A percentile compares a stretch with the other conserved stretches of the same genome.
phyloP scores from a whole-genome alignment of 345 rosid species.

The Pistacia atlantica region DNA sequence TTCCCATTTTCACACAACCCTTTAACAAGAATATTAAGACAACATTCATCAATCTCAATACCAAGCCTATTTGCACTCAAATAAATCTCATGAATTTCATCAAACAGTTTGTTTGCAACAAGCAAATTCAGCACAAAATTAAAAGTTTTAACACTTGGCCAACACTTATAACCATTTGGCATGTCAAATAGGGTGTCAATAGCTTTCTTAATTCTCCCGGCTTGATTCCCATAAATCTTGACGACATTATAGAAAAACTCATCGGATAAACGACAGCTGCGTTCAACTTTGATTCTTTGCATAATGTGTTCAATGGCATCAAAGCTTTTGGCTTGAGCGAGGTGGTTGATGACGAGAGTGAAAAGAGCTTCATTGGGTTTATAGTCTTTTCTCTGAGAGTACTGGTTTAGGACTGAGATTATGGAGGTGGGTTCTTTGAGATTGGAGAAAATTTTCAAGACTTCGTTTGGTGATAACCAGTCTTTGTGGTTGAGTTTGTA shows the following conservation, averaged over 20 bases:
- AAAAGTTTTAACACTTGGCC: slow-evolving; percentile 75
- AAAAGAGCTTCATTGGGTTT: slow-evolving; percentile 73
- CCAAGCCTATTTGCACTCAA: slow-evolving; percentile 64
- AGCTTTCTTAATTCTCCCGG: slow-evolving; percentile 63
- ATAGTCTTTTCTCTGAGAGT: slow-evolving; percentile 70
- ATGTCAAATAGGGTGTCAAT: slow-evolving; percentile 63
- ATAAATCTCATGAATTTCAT: slow-evolving; percentile 60
- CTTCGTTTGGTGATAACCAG: slow-evolving; percentile 79
- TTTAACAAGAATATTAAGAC: slow-evolving; percentile 78
- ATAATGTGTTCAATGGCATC: slow-evolving; percentile 67
- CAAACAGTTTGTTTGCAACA: slow-evolving; percentile 64
- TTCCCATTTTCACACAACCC: slow-evolving; percentile 77
- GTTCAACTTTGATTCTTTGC: slow-evolving; percentile 48
- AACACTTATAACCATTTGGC: slow-evolving; percentile 61
- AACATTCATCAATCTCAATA: slow-evolving; percentile 79
- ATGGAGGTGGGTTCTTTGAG: slow-evolving; percentile 56
- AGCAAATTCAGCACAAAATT: slow-evolving; percentile 75
- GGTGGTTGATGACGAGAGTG: slow-evolving; percentile 53
- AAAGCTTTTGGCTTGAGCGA: slow-evolving; percentile 58
- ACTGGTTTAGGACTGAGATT: slow-evolving; percentile 51
- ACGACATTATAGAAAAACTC: slow-evolving; percentile 74
- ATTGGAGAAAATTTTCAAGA: slow-evolving; percentile 55
- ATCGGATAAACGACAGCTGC: slow-evolving; percentile 56
- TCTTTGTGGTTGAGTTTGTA: slow-evolving; percentile 66
- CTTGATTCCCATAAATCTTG: slow-evolving; percentile 67